These are phyloP conservation scores for Aspergillus asperescens DNA, from an alignment of 495 filamentous ascomycete genomes.

Conservation along the genomic window DNA sequence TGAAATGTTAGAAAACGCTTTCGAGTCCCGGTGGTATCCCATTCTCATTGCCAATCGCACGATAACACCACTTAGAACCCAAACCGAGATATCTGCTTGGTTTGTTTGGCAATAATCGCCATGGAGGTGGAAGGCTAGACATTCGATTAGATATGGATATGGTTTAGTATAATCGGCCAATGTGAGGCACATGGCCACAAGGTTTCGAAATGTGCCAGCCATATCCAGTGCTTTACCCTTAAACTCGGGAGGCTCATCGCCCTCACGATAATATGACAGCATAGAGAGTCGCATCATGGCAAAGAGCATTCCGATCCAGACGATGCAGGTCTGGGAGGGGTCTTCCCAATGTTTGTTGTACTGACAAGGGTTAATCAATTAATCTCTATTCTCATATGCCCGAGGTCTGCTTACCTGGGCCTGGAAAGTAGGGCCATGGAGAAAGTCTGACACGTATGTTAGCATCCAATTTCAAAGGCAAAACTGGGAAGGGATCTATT, in stretches of 20 bases:
- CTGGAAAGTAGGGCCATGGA: constrained; percentile 84
- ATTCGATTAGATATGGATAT: constrained; percentile 79
- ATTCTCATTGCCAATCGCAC: constrained; percentile 85
- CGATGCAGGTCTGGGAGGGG: constrained; percentile 69
- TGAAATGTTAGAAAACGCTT: constrained; percentile 73
- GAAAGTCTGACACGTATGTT: constrained; percentile 56
- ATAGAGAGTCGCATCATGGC: constrained; percentile 85
- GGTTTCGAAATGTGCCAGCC: constrained; percentile 70
- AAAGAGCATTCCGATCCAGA: constrained; percentile 88
- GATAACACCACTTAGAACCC: constrained; percentile 75
- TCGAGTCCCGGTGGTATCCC: constrained; percentile 92
- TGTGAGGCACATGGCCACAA: constrained; percentile 82
- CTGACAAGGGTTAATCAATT: constrained; percentile 26
- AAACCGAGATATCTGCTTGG: constrained; percentile 76
- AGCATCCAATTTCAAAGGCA: constrained; percentile 27
- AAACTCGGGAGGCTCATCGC: constrained; percentile 87
- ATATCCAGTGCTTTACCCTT: constrained; percentile 64
- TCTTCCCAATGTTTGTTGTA: constrained; percentile 87
- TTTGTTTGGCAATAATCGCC: constrained; percentile 72
- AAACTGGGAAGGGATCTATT: background rate
- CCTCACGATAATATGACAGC: constrained; percentile 83
- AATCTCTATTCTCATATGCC: background rate
- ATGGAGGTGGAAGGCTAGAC: constrained; percentile 77
- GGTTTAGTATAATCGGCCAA: constrained; percentile 88
- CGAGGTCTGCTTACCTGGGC: constrained; percentile 42